A percentile compares a stretch with the other conserved stretches of the same genome.
These are phyloP conservation scores for Phyllostachys edulis DNA, from an alignment of 176 grass and related monocot species.

Conservation along the genomic window DNA sequence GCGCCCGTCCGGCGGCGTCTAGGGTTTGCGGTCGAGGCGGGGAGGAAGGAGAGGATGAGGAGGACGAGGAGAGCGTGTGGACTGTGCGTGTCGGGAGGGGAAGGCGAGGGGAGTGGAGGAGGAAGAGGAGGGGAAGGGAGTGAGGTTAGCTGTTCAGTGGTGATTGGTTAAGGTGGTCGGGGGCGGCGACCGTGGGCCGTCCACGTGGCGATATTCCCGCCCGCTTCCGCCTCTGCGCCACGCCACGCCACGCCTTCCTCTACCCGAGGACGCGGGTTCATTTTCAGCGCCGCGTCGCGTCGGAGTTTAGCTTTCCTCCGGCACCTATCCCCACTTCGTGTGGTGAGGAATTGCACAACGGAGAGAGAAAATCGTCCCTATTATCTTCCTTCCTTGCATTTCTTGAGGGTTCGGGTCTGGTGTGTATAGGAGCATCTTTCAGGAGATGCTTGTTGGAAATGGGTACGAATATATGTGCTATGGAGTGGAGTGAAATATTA, in stretches of 20 bases:
- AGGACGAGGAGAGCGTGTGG: background rate
- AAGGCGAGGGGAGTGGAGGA: slow-evolving; percentile 12
- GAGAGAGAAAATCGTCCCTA: no score
- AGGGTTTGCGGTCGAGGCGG: background rate
- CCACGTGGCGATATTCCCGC: slow-evolving; percentile 73
- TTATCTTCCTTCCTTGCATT: no score
- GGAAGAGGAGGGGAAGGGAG: background rate
- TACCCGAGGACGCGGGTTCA: slow-evolving; percentile 10
- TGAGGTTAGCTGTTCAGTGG: slow-evolving; percentile 30
- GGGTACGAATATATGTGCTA: no score
- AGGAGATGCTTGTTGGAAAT: no score
- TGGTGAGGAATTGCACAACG: background rate
- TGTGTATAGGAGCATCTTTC: no score
- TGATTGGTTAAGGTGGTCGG: slow-evolving; percentile 48
- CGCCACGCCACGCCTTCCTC: slow-evolving; percentile 34
- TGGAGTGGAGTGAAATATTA: no score
- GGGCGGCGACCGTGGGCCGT: slow-evolving; percentile 38
- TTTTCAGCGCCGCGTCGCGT: background rate
- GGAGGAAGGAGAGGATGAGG: background rate
- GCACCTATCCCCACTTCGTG: background rate
- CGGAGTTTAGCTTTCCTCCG: background rate
- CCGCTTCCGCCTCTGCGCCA: slow-evolving; percentile 47
- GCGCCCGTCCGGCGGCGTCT: background rate
- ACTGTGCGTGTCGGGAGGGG: background rate
- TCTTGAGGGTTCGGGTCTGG: no score